Conservation (phyloP, 78 protist genomes). For the Anaeramoeba ignava region DNA sequence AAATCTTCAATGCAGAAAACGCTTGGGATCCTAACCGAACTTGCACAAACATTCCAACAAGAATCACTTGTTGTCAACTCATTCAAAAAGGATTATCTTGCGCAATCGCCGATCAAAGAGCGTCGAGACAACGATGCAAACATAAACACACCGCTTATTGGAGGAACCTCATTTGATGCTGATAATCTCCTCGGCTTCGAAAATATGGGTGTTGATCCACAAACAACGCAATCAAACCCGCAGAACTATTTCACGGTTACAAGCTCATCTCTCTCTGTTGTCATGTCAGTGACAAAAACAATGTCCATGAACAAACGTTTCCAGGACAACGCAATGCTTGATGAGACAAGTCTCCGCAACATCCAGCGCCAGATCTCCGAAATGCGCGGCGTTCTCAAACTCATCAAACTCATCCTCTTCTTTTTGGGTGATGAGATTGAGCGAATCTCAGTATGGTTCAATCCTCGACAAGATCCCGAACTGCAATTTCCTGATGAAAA, state of each 20-base stretch:
- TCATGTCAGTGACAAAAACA: conserved; percentile 3
- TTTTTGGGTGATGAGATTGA: conserved; percentile 52
- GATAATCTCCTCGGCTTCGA: too few species aligned
- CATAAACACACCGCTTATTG: too few species aligned
- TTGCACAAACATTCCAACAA: neutral
- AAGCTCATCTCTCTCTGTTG: too few species aligned
- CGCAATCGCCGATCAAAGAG: neutral
- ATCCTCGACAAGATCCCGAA: conserved; percentile 30
- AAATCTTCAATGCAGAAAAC: neutral
- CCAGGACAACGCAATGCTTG: neutral
- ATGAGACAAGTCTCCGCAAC: conserved; percentile 5
- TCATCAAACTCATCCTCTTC: conserved; percentile 24
- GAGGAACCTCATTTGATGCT: too few species aligned
- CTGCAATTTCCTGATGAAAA: conserved; percentile 31
- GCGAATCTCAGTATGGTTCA: conserved; percentile 51
- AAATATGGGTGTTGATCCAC: too few species aligned
- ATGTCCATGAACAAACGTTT: conserved; percentile 5
- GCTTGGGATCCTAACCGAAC: neutral
- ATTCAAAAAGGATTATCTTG: neutral
- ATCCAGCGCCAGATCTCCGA: neutral
- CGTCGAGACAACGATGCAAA: neutral
- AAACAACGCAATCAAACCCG: too few species aligned
- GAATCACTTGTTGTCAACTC: neutral
- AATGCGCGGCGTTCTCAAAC: too few species aligned
- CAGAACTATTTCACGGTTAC: too few species aligned